Conservation (phyloP, 2,329 filamentous ascomycete genomes). For the Ceratocystiopsis brevicomis region DNA sequence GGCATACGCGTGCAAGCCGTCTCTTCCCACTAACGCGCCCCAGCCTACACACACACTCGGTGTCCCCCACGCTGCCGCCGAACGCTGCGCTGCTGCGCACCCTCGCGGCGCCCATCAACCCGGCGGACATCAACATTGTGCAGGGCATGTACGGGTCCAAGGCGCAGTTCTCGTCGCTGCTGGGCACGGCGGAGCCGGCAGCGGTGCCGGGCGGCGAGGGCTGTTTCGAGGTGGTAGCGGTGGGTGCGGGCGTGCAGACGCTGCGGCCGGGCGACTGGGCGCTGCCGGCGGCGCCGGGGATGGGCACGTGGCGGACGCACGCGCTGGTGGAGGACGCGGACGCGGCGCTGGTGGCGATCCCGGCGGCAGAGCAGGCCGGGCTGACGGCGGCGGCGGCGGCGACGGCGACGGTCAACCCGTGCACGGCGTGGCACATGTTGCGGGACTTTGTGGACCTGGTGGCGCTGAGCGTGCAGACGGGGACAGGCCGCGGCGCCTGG, state of each 20-base stretch:
- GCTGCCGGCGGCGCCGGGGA: slow-evolving; percentile 62
- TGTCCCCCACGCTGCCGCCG: slow-evolving; percentile 51
- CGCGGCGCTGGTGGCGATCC: slow-evolving; percentile 44
- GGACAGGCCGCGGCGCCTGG: slow-evolving; percentile 63
- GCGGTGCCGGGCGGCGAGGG: slow-evolving; percentile 82
- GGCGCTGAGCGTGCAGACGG: slow-evolving; percentile 25
- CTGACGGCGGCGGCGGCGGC: slow-evolving; percentile 62
- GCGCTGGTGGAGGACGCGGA: slow-evolving; percentile 40
- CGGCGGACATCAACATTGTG: slow-evolving; percentile 93
- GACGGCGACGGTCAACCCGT: slow-evolving; percentile 82
- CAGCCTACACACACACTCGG: slow-evolving; percentile 55
- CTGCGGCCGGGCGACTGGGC: slow-evolving; percentile 78
- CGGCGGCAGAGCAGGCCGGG: slow-evolving; percentile 6
- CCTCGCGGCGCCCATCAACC: slow-evolving; percentile 85
- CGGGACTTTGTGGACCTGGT: slow-evolving; percentile 48
- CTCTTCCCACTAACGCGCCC: not conserved
- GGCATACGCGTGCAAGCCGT: not conserved
- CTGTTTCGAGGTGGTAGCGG: slow-evolving; percentile 69
- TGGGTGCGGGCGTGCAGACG: slow-evolving; percentile 34
- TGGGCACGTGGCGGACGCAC: slow-evolving; percentile 92
- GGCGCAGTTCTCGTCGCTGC: slow-evolving; percentile 50
- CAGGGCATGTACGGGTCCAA: slow-evolving; percentile 89
- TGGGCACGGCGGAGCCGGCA: slow-evolving; percentile 59
- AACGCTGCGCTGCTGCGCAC: slow-evolving; percentile 58
- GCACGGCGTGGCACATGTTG: slow-evolving; percentile 86